phyloP scores from a whole-genome alignment of 345 rosid species.

The Diplotaxis tenuifolia region DNA sequence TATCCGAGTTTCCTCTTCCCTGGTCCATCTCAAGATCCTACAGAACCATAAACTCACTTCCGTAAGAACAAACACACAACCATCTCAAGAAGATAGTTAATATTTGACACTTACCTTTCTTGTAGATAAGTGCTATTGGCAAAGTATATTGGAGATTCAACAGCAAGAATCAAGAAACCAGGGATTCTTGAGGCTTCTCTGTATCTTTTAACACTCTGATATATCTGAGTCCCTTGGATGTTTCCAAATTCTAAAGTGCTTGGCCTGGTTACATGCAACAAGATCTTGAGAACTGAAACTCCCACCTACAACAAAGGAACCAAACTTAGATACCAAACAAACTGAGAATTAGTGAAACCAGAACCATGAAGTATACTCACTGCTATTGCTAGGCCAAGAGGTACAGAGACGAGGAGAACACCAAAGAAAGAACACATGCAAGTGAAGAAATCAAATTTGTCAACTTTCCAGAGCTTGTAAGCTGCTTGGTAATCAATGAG shows the following conservation, averaged over 20 bases:
- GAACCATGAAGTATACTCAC: slow-evolving; percentile 44
- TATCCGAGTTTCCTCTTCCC: slow-evolving; percentile 81
- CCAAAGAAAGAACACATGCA: slow-evolving; percentile 90
- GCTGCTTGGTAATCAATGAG: slow-evolving; percentile 79
- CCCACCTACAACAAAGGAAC: slow-evolving; percentile 65
- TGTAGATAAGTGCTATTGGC: slow-evolving; percentile 85
- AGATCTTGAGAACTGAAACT: slow-evolving; percentile 80
- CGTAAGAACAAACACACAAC: neutral
- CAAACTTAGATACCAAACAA: slow-evolving; percentile 53
- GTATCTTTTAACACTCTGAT: slow-evolving; percentile 67
- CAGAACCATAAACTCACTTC: slow-evolving; percentile 12
- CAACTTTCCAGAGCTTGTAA: slow-evolving; percentile 74
- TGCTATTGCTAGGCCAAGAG: slow-evolving; percentile 82
- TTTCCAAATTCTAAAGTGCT: slow-evolving; percentile 74
- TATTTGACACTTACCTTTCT: slow-evolving; percentile 65
- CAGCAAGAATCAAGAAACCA: slow-evolving; percentile 67
- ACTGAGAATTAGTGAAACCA: neutral
- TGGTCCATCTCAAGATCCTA: slow-evolving; percentile 82
- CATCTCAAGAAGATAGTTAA: slow-evolving; percentile 13
- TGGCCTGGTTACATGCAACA: slow-evolving; percentile 85
- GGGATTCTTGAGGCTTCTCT: slow-evolving; percentile 70
- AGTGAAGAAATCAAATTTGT: slow-evolving; percentile 90
- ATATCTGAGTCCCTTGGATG: slow-evolving; percentile 72
- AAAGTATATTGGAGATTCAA: slow-evolving; percentile 89
- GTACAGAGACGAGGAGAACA: slow-evolving; percentile 90